phyloP scores from a whole-genome alignment of 306 rosid genomes.

The Calophaca sinica region DNA sequence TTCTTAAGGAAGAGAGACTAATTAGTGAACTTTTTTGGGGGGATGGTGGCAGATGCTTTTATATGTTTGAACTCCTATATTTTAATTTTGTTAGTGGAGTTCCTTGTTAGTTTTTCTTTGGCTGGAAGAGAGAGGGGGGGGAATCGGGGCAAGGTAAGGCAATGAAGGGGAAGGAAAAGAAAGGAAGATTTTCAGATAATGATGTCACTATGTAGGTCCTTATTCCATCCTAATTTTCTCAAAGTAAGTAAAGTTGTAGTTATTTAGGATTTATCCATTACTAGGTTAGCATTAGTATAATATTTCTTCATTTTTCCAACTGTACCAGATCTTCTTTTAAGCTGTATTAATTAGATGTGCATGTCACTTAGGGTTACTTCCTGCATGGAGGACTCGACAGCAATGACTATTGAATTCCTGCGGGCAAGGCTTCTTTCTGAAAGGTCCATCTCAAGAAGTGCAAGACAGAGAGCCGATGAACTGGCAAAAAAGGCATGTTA shows the following conservation, averaged over 20 bases:
- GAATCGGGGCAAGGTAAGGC: conserved; percentile 14
- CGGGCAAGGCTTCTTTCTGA: conserved; percentile 90
- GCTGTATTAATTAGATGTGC: conserved; percentile 41
- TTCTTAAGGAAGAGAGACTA: too few species aligned
- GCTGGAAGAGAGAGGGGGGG: background rate
- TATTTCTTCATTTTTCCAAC: background rate
- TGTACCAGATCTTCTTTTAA: conserved; percentile 20
- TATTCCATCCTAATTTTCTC: conserved; percentile 25
- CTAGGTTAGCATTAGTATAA: conserved; percentile 7
- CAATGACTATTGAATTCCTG: conserved; percentile 84
- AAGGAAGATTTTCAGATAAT: conserved; percentile 21
- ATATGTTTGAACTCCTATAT: too few species aligned
- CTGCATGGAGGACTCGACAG: conserved; percentile 69
- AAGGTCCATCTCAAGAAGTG: conserved; percentile 86
- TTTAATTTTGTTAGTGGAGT: background rate
- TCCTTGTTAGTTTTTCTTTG: conserved; percentile 1
- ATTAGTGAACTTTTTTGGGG: too few species aligned
- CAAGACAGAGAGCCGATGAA: conserved; percentile 86
- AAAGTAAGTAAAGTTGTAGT: background rate
- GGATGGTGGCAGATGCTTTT: too few species aligned
- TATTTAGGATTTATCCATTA: conserved; percentile 1
- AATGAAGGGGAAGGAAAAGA: background rate
- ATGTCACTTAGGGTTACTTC: conserved; percentile 52
- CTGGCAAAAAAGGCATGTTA: conserved; percentile 70
- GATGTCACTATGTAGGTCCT: conserved; percentile 24